A percentile compares a stretch with the other conserved stretches of the same genome.
Conservation (phyloP, 208 protist genomes). For the Acanthamoeba lenticulata region DNA sequence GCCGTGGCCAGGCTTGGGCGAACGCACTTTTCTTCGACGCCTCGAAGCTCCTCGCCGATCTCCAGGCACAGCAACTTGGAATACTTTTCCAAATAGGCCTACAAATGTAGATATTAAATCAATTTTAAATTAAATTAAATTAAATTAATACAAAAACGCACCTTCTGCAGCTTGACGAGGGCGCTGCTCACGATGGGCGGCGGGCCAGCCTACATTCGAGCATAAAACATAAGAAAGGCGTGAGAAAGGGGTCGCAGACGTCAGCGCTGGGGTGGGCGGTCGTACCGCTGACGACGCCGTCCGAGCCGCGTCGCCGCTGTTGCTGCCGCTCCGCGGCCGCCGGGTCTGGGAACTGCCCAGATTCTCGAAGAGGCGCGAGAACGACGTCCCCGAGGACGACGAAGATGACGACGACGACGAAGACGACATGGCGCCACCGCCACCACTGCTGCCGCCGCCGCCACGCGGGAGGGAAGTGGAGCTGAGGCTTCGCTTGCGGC, state of each 20-base stretch:
- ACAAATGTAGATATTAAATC: neutral
- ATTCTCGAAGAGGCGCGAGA: constrained; percentile 14
- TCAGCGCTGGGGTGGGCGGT: neutral
- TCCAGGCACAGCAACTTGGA: neutral
- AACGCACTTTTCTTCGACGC: neutral
- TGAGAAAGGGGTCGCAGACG: neutral
- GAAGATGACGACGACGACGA: no score
- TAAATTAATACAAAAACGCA: neutral
- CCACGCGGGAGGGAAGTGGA: neutral
- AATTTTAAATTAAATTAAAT: neutral
- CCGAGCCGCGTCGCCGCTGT: neutral
- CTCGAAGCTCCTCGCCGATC: neutral
- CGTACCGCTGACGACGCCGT: neutral
- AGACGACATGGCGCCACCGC: neutral
- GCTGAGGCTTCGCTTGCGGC: constrained; percentile 26
- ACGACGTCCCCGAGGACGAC: no score
- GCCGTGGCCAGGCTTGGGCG: neutral
- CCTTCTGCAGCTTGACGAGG: constrained; percentile 49
- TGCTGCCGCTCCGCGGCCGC: neutral
- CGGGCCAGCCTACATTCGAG: neutral
- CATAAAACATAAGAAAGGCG: neutral
- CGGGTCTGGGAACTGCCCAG: neutral
- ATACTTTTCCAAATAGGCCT: neutral
- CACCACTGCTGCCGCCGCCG: neutral
- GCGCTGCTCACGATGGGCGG: constrained; percentile 45